A percentile compares a stretch with the other conserved stretches of the same genome.
Evolutionary conservation across 306 rosid species (phyloP).

Genomic region (Neltuma alba): DNA sequence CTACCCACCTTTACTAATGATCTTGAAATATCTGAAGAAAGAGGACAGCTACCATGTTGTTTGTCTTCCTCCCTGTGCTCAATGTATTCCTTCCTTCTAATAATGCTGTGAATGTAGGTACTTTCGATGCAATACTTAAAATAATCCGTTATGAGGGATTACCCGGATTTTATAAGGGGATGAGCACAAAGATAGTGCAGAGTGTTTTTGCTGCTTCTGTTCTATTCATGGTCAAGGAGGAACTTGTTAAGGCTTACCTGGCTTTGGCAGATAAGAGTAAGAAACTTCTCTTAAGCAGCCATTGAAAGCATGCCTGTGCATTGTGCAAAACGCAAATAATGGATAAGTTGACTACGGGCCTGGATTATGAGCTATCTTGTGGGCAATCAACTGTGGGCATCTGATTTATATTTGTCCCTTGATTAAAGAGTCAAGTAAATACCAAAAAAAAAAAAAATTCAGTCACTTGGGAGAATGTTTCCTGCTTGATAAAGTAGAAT

Average conservation of each 20-base stretch:
- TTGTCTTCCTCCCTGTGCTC: slow-evolving; percentile 4
- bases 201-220: slow-evolving; percentile 91
- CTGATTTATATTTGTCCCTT: not conserved
- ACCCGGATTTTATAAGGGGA: slow-evolving; percentile 74
- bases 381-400: not conserved
- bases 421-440: not conserved
- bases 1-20: not conserved
- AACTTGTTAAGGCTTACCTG: slow-evolving; percentile 67
- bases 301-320: slow-evolving; percentile 2
- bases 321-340: slow-evolving; percentile 24
- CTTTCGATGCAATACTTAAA: slow-evolving; percentile 73
- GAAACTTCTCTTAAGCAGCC: slow-evolving; percentile 32
- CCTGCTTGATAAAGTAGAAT: not conserved
- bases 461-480: not conserved
- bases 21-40: not conserved
- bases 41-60: slow-evolving; percentile 12
- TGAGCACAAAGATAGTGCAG: slow-evolving; percentile 87
- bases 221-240: slow-evolving; percentile 84
- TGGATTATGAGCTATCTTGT: not conserved
- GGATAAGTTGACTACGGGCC: slow-evolving; percentile 24
- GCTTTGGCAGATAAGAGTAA: slow-evolving; percentile 46
- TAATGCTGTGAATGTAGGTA: slow-evolving; percentile 49
- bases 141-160: slow-evolving; percentile 82
- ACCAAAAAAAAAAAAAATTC: not conserved
- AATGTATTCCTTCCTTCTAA: slow-evolving; percentile 12